Evolutionary conservation across 306 rosid species (phyloP), one percentile per base, ranked within the genome.

Genomic region (Gynostemma pentaphyllum): DNA sequence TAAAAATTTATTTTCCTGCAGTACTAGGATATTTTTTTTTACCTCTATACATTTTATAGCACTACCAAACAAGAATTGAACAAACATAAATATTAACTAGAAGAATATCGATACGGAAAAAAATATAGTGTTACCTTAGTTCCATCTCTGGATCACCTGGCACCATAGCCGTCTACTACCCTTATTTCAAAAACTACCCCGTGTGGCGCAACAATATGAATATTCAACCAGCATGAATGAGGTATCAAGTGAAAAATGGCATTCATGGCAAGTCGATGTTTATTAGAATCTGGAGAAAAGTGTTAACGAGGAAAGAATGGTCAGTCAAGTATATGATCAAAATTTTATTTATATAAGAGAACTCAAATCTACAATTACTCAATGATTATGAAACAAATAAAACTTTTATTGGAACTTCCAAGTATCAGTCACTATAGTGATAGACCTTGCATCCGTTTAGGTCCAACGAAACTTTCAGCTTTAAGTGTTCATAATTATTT

Each of bases 101-200:
- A 42, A 23, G 15, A 42, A 10, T 39, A 40, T 7, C 6, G 34
- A 59, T 37, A 21, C 29, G 28, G 6, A 29, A 36, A 18, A 4
- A 24, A 66, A 18, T 57, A 55, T 57, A 39, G 39, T 37, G 76
- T 47, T 68, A 89, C 91, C 89, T 86, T 78, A 64, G 76, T 74
- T 70, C 95, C 96, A 76, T 89, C 88, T 48, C 70, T 75, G 15
- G 78, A 81, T 91, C 95, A 86, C 53, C 87, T 79, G 4, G 91
- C 96, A 64, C 96, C 91, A 46, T 86, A 83, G 66, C 96, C 95
- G 42, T 80, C 75, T 49, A 79, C 75, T 67, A 55, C 70, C 78
- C 95, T 76, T 45, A 86, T 80, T 84, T 89, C 96, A 62, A 89
- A 86, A 68, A 89, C 78, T 44, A 14, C 75, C 28, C 95, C 88